phyloP scores from a whole-genome alignment of 2,329 filamentous ascomycete genomes.

The Apiospora aurea region DNA sequence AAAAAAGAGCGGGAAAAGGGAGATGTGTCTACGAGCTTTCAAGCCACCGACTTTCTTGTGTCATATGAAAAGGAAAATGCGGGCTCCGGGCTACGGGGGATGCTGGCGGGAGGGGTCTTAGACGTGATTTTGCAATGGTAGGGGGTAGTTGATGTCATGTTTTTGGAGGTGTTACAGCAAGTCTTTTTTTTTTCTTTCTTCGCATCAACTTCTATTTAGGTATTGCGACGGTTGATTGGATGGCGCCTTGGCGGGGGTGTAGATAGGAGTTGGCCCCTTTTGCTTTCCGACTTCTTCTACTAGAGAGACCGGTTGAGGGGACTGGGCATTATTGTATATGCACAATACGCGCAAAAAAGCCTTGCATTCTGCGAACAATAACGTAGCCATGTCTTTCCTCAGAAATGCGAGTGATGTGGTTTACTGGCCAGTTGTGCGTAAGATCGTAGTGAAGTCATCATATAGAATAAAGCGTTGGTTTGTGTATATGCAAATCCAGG shows the following conservation, averaged over 20 bases:
- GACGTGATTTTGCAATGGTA: background rate
- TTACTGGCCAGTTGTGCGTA: background rate
- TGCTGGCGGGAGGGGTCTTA: background rate
- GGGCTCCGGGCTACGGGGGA: background rate
- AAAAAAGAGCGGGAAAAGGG: background rate
- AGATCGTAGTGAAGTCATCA: background rate
- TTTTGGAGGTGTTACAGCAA: conserved; percentile 7
- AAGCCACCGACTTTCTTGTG: background rate
- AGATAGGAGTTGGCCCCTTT: conserved; percentile 20
- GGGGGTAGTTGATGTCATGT: background rate
- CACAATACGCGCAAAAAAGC: background rate
- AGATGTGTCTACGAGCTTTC: conserved; percentile 5
- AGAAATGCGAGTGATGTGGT: background rate
- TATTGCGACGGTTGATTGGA: conserved; percentile 20
- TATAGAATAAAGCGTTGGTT: background rate
- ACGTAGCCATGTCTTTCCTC: background rate
- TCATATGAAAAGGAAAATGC: background rate
- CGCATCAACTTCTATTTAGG: conserved; percentile 15
- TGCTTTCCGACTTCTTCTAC: background rate
- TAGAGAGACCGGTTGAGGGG: background rate
- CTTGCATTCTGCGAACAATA: background rate
- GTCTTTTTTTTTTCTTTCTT: conserved; percentile 3
- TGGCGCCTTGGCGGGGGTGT: conserved; percentile 8
- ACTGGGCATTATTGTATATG: conserved; percentile 9
- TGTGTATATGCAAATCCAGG: background rate